phyloP scores from a whole-genome alignment of 1,139 yeast species.

The Meyerozyma guilliermondii region DNA sequence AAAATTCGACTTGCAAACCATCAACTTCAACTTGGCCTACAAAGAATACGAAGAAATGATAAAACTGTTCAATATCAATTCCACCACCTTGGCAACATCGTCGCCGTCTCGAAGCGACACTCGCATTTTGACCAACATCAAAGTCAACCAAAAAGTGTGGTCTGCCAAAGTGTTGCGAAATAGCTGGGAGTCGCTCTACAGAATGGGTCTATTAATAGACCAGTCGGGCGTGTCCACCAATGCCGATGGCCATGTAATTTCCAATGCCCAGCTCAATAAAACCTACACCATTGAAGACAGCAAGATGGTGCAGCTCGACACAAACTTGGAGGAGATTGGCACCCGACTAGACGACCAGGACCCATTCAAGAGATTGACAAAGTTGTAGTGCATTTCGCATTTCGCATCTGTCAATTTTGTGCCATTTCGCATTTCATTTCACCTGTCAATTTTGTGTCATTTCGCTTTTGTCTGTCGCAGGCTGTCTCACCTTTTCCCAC shows the following conservation, averaged over 20 bases:
- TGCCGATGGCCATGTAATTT: conserved; percentile 27
- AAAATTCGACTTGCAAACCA: conserved; percentile 49
- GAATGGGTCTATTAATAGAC: conserved; percentile 33
- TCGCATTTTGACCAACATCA: conserved; percentile 26
- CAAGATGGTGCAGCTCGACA: conserved; percentile 43
- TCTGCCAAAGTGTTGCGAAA: conserved; percentile 42
- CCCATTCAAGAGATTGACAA: conserved; percentile 28
- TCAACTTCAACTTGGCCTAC: conserved; percentile 73
- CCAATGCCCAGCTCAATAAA: conserved; percentile 27
- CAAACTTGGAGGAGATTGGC: conserved; percentile 41
- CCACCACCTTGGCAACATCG: conserved; percentile 17
- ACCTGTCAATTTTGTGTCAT: neutral
- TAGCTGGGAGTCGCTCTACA: conserved; percentile 50
- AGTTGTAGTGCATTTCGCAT: too few relatives aligned
- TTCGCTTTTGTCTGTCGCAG: too few relatives aligned
- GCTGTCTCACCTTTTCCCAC: too few relatives aligned
- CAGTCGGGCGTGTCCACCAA: conserved; percentile 24
- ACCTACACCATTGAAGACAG: conserved; percentile 37
- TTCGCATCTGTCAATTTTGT: too few relatives aligned
- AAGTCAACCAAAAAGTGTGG: conserved; percentile 45
- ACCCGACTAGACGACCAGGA: conserved; percentile 25
- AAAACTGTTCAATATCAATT: conserved; percentile 38
- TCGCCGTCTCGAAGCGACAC: conserved; percentile 33
- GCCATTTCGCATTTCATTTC: too few relatives aligned
- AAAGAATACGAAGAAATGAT: conserved; percentile 67